Conservation (phyloP, 257 asterid genomes). For the Ilex aquifolium region DNA sequence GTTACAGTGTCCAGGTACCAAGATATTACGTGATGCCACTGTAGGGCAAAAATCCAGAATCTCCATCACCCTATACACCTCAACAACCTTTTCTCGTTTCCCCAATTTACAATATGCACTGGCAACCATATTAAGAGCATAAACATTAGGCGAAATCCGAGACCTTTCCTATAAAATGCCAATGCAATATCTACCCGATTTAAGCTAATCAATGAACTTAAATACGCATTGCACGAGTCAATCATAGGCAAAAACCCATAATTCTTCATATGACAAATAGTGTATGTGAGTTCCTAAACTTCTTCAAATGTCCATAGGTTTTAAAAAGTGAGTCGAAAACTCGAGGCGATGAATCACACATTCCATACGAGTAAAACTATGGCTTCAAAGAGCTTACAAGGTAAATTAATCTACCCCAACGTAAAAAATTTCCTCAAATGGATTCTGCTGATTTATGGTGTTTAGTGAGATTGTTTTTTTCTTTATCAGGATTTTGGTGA, state of each 20-base stretch:
- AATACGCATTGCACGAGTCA: slow-evolving; percentile 74
- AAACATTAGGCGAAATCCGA: slow-evolving; percentile 62
- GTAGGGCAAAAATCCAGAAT: slow-evolving; percentile 44
- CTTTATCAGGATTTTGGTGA: no score
- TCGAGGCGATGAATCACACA: slow-evolving; percentile 77
- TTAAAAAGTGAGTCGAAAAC: slow-evolving; percentile 77
- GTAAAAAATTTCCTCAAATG: slow-evolving; percentile 47
- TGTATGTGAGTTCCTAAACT: slow-evolving; percentile 67
- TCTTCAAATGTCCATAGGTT: slow-evolving; percentile 67
- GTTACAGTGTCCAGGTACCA: slow-evolving; percentile 72
- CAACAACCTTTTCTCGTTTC: slow-evolving; percentile 55
- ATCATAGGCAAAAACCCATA: slow-evolving; percentile 74
- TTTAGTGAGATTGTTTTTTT: no score
- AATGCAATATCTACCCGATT: slow-evolving; percentile 49
- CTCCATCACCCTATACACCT: slow-evolving; percentile 62
- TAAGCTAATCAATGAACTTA: slow-evolving; percentile 56
- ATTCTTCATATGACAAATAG: slow-evolving; percentile 62
- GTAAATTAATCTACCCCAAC: slow-evolving; percentile 29
- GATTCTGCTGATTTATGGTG: slow-evolving; percentile 63
- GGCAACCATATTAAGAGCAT: slow-evolving; percentile 65
- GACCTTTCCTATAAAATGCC: slow-evolving; percentile 65
- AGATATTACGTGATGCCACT: slow-evolving; percentile 56
- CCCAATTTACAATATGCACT: slow-evolving; percentile 62
- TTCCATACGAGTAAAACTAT: slow-evolving; percentile 59
- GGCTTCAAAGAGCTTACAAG: slow-evolving; percentile 57